A percentile compares a stretch with the other conserved stretches of the same genome.
Evolutionary conservation across 2,329 filamentous ascomycete genomes (phyloP).

Genomic region (Fusarium torreyae): DNA sequence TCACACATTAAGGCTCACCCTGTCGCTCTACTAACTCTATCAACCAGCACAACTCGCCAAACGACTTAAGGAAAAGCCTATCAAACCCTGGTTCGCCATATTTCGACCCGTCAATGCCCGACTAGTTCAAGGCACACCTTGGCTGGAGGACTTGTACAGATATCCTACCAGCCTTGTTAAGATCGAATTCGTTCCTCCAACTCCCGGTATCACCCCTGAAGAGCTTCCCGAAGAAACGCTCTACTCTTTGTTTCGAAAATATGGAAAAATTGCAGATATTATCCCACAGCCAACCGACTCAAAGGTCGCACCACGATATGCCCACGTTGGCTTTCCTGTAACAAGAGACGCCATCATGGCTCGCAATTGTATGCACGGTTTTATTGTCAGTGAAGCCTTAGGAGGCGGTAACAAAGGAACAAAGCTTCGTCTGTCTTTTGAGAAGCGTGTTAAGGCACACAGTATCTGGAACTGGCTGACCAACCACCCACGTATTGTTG

Average conservation of each 20-base stretch:
- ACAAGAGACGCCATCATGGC: constrained; percentile 87
- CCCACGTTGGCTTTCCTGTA: constrained; percentile 81
- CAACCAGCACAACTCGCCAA: constrained; percentile 67
- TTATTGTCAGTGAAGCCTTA: constrained; percentile 75
- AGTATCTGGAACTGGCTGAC: constrained; percentile 91
- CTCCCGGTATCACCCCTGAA: constrained; percentile 77
- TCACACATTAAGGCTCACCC: not conserved
- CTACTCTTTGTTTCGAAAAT: constrained; percentile 89
- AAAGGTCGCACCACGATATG: constrained; percentile 85
- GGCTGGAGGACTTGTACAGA: constrained; percentile 92
- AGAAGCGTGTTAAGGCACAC: constrained; percentile 81
- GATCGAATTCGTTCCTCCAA: constrained; percentile 86
- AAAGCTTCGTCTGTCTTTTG: constrained; percentile 84
- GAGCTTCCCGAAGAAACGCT: constrained; percentile 90
- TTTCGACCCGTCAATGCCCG: constrained; percentile 79
- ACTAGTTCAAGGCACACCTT: constrained; percentile 86
- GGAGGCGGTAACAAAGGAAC: constrained; percentile 85
- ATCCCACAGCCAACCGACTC: constrained; percentile 86
- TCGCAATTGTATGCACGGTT: constrained; percentile 92
- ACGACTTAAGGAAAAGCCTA: constrained; percentile 76
- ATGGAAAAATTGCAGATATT: constrained; percentile 93
- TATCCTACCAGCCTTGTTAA: constrained; percentile 82
- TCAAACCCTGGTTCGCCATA: constrained; percentile 93
- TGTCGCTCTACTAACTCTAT: not conserved
- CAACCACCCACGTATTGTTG: constrained; percentile 87